phyloP scores from a whole-genome alignment of 225 moss, liverwort and hornwort genomes.

The Polytrichum commune region DNA sequence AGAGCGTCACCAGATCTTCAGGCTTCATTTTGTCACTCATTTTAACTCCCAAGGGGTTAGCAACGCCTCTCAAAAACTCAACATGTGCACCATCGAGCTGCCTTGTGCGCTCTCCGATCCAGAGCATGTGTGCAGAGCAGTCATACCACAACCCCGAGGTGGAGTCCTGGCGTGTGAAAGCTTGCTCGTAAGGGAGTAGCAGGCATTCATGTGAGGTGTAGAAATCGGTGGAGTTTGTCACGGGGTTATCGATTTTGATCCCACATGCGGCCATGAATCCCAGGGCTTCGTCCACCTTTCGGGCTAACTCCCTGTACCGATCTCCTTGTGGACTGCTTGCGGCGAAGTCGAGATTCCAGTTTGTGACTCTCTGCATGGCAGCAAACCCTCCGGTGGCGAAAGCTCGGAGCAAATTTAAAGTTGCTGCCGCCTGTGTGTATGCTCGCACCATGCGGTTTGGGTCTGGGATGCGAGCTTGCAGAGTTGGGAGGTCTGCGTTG shows the following conservation, averaged over 20 bases:
- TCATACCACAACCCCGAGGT: conserved; percentile 62
- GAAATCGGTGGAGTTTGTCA: conserved; percentile 60
- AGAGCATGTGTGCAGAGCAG: conserved; percentile 64
- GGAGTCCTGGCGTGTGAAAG: conserved; percentile 56
- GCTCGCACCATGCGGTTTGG: conserved; percentile 72
- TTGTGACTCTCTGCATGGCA: conserved; percentile 81
- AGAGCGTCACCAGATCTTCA: conserved; percentile 47
- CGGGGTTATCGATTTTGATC: conserved; percentile 52
- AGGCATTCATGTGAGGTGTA: conserved; percentile 69
- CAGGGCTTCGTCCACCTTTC: conserved; percentile 58
- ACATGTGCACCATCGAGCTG: conserved; percentile 64
- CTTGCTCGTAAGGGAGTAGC: conserved; percentile 62
- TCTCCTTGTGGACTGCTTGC: conserved; percentile 66
- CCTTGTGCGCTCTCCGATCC: conserved; percentile 68
- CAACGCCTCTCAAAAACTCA: conserved; percentile 78
- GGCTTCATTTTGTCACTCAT: conserved; percentile 71
- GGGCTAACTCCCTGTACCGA: conserved; percentile 39
- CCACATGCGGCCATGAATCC: conserved; percentile 65
- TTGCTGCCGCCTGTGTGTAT: conserved; percentile 83
- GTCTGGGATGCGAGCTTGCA: conserved; percentile 57
- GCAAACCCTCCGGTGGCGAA: conserved; percentile 87
- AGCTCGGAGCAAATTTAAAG: conserved; percentile 68
- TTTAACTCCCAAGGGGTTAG: conserved; percentile 72
- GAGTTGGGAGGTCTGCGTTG: conserved; percentile 55
- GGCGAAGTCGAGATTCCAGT: conserved; percentile 82